phyloP scores from a whole-genome alignment of 176 grass and related monocot genomes.

The Bolboschoenus planiculmis region DNA sequence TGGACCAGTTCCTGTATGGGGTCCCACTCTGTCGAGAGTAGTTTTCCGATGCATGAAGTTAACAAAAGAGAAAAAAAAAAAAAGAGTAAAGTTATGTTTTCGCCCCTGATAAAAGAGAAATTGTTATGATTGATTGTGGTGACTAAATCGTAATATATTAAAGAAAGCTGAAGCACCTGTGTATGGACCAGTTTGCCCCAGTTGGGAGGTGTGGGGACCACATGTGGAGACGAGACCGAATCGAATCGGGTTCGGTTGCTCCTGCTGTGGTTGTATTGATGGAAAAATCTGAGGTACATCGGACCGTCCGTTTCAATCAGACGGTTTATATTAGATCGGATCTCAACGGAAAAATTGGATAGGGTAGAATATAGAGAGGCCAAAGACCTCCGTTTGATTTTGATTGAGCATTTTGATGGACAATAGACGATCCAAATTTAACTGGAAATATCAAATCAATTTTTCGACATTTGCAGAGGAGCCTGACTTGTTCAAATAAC shows the following conservation, averaged over 20 bases:
- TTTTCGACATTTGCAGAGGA: too few relatives aligned
- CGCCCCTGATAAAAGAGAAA: not conserved
- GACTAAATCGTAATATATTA: not conserved
- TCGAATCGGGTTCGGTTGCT: not conserved
- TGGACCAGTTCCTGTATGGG: not conserved
- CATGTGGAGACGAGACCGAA: not conserved
- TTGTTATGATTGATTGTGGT: not conserved
- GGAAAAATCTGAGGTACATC: not conserved
- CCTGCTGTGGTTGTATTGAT: not conserved
- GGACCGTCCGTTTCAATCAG: not conserved
- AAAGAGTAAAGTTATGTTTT: not conserved
- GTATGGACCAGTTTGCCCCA: not conserved
- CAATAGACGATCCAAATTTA: too few relatives aligned
- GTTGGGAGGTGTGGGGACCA: not conserved
- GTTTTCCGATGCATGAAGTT: not conserved
- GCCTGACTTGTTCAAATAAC: too few relatives aligned
- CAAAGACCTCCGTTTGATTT: too few relatives aligned
- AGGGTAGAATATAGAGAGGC: too few relatives aligned
- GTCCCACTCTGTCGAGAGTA: conserved; percentile 1
- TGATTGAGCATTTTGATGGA: too few relatives aligned
- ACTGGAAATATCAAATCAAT: too few relatives aligned
- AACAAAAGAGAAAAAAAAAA: not conserved
- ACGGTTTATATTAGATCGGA: too few relatives aligned
- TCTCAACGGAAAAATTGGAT: too few relatives aligned
- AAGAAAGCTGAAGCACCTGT: not conserved